Evolutionary conservation across 805 yeast species (phyloP), one percentile per base, ranked within the genome.

Genomic region (Myxozyma sirexii): DNA sequence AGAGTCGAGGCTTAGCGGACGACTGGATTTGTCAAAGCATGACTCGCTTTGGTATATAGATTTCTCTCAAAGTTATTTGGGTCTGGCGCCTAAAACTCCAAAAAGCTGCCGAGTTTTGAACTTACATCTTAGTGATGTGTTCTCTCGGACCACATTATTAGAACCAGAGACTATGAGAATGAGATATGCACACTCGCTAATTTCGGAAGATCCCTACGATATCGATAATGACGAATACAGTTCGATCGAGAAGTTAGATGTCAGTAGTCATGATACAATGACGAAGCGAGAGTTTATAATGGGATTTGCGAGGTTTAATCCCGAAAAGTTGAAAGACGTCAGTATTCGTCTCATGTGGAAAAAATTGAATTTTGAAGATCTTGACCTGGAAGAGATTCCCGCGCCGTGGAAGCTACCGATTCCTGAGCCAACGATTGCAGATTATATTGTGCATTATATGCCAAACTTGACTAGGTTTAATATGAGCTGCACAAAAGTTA

Each of bases 61-160:
- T 42, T n/a, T 55, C 19, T 35, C 59, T 13, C 59, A 55, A 12
- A 31, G 59, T 39, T n/a, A 24, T 10, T 26, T 54, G n/a, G 41
- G 29, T 15, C 44, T 8, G 15, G 24, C 24, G 15, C 57, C 57
- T 19, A 8, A 21, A 15, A 24, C 45, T 5, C 57, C 57, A 12
- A 15, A 21, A 39, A 27, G 29, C 27, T 54, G 57, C 51, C 27
- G 45, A 21, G 38, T 31, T 5, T 38, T 54, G 23, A 54, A 38
- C 19, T 27, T 54, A 21, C 46, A 45, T 8, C 37, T 45, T 12
- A 44, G 43, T 26, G 57, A 54, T 35, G 10, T 42, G 24, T 21
- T 23, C 4, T 23, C 53, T 8, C 29, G 53, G 19, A 17, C 47
- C 3, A 31, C 33, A 4, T 10, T 17, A 1, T 13, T 35, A 12